A percentile compares a stretch with the other conserved stretches of the same genome.
Conservation (phyloP, 1,284 basidiomycete species). For the Ustilago trichophora region DNA sequence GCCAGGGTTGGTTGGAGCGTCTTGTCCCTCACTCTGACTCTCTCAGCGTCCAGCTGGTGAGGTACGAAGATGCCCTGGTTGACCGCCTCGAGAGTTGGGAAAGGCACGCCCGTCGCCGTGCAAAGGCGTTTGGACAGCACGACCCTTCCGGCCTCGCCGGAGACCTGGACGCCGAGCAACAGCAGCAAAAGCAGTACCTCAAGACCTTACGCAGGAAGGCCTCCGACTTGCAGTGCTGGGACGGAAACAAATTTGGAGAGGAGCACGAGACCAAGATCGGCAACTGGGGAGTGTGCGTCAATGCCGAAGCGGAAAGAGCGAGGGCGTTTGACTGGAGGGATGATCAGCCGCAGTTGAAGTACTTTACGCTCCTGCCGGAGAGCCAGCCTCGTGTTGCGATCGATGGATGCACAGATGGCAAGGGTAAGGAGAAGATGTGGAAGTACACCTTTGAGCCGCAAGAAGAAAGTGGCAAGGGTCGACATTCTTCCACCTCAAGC, state of each 20-base stretch:
- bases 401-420: neutral
- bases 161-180: conserved; percentile 30
- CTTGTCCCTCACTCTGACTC: conserved; percentile 46
- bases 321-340: conserved; percentile 56
- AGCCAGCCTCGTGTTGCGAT: neutral
- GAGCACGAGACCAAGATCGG: conserved; percentile 40
- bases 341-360: conserved; percentile 34
- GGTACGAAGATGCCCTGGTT: conserved; percentile 47
- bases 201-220: conserved; percentile 33
- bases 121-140: conserved; percentile 44
- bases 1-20: conserved; percentile 8
- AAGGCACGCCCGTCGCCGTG: conserved; percentile 41
- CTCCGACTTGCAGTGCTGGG: conserved; percentile 33
- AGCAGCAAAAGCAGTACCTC: conserved; percentile 33
- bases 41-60: conserved; percentile 44
- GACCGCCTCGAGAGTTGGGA: conserved; percentile 53
- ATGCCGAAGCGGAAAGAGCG: conserved; percentile 51
- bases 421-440: conserved; percentile 8
- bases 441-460: conserved; percentile 36
- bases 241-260: conserved; percentile 28
- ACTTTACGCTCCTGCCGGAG: conserved; percentile 24
- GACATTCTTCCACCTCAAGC: conserved; percentile 23
- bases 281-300: conserved; percentile 51
- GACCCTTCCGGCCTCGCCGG: conserved; percentile 41
- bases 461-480: conserved; percentile 8